These are phyloP conservation scores for Monascus ruber DNA, from an alignment of 2,329 filamentous ascomycete species.

Conservation along the genomic window DNA sequence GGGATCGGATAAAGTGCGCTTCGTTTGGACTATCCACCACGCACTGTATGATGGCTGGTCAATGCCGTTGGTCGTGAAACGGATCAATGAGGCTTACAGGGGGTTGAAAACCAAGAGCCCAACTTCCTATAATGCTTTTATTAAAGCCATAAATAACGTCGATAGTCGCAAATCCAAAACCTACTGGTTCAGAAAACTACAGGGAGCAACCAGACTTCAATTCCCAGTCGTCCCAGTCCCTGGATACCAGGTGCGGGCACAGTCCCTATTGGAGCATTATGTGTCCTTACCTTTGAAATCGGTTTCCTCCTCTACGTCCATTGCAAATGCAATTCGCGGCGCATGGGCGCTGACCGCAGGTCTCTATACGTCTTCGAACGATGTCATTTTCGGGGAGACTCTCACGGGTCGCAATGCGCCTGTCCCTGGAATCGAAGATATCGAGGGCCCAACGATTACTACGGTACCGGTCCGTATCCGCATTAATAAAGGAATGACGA, in stretches of 20 bases:
- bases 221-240: slow-evolving; percentile 39
- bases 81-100: slow-evolving; percentile 15
- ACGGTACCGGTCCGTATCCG: slow-evolving; percentile 31
- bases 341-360: slow-evolving; percentile 29
- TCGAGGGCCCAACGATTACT: slow-evolving; percentile 35
- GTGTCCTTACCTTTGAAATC: slow-evolving; percentile 16
- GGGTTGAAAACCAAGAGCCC: slow-evolving; percentile 5
- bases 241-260: slow-evolving; percentile 35
- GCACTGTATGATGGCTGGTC: slow-evolving; percentile 31
- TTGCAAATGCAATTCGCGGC: slow-evolving; percentile 29
- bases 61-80: slow-evolving; percentile 21
- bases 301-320: slow-evolving; percentile 16
- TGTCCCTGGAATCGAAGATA: slow-evolving; percentile 28
- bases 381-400: slow-evolving; percentile 34
- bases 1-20: slow-evolving; percentile 5
- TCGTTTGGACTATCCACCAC: slow-evolving; percentile 24
- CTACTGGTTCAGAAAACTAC: slow-evolving; percentile 39
- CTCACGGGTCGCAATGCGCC: slow-evolving; percentile 31
- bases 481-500: slow-evolving; percentile 19
- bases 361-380: slow-evolving; percentile 24
- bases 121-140: slow-evolving; percentile 38
- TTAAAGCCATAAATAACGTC: slow-evolving; percentile 35
- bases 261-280: slow-evolving; percentile 18
- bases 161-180: slow-evolving; percentile 31
- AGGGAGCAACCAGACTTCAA: slow-evolving; percentile 31